These are phyloP conservation scores for Aureococcus anophagefferens DNA, from an alignment of 108 stramenopile species.

Conservation along the genomic window DNA sequence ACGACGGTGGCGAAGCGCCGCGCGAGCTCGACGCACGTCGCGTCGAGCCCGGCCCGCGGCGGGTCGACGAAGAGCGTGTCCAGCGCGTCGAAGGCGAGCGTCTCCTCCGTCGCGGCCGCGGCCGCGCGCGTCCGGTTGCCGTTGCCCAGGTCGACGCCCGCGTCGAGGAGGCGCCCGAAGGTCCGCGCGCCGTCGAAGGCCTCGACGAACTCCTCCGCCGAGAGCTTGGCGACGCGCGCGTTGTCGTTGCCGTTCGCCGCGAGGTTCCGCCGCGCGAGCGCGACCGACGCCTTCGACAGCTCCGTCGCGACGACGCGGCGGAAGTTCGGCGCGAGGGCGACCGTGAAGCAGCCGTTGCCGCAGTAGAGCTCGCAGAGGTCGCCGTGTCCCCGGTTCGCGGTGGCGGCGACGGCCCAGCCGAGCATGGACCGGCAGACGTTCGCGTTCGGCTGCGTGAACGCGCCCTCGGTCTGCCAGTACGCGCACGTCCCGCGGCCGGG, in stretches of 20 bases:
- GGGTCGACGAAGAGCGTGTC: slow-evolving; percentile 23
- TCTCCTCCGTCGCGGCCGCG: no score
- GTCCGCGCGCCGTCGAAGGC: not conserved
- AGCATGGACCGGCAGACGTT: slow-evolving; percentile 10
- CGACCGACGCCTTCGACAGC: slow-evolving; percentile 12
- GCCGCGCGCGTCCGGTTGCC: no score
- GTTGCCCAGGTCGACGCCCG: not conserved
- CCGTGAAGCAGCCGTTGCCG: slow-evolving; percentile 10
- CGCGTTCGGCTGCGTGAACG: slow-evolving; percentile 17
- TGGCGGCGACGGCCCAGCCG: not conserved
- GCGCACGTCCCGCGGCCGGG: not conserved
- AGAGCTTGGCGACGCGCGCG: not conserved
- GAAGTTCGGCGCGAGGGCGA: not conserved
- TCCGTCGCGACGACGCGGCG: slow-evolving; percentile 10
- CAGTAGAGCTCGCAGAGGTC: slow-evolving; percentile 15
- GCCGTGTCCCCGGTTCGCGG: not conserved
- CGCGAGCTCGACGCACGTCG: slow-evolving; percentile 3
- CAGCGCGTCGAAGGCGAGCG: no score
- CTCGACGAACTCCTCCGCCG: slow-evolving; percentile 3
- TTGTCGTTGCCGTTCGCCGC: not conserved
- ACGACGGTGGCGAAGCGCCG: slow-evolving; percentile 3
- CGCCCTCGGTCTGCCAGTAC: slow-evolving; percentile 7
- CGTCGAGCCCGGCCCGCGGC: slow-evolving; percentile 18
- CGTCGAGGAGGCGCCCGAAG: not conserved
- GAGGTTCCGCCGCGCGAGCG: not conserved